Evolutionary conservation across 345 rosid species (phyloP), one percentile per base, ranked within the genome.

Genomic region (Leavenworthia alabamica): DNA sequence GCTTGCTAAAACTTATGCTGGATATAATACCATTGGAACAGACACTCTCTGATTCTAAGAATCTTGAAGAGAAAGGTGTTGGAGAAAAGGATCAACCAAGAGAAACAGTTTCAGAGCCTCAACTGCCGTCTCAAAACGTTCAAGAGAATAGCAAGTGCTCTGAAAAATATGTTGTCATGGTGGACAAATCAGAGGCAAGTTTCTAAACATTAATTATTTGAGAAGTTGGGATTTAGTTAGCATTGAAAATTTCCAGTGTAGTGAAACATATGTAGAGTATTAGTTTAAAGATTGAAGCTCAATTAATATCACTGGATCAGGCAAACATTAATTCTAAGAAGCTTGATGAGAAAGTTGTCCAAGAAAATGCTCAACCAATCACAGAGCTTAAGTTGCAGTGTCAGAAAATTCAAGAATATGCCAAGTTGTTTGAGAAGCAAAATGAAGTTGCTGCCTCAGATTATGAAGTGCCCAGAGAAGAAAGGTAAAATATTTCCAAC

Each of bases 271-370:
- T 69, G 65, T 28, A 46, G 66, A 36, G 68, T 81, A 22, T 68
- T 82, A 53, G 59, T 78, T 82, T 1, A 83, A 75, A 77, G 77
- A 64, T 62, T 86, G 80, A 84, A 78, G 73, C 83, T 29, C 86
- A 81, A 57, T 60, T 78, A 47, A 72, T 70, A 64, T 58, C 68
- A 44, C 65, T 79, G 77, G 89, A 85, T 76, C 84, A 82, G 73
- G 71, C 58, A 45, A 75, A 57, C 71, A 62, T 63, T 68, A 78
- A 75, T 81, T 68, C 79, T 56, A 80, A 47, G 66, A 79, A 83
- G 71, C 22, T 61, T 42, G 77, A 65, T 65, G 82, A 82, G 52
- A 84, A 81, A 56, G 48, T 64, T 13, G 7, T 49, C 41, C 75
- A 24, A 40, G 86, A 66, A 74, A 82, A 78, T 41, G 72, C 29